Percentiles rank a stretch among this genome's conserved stretches.
Conservation (phyloP, 1,284 basidiomycete species). For the Wallemia mellicola region DNA sequence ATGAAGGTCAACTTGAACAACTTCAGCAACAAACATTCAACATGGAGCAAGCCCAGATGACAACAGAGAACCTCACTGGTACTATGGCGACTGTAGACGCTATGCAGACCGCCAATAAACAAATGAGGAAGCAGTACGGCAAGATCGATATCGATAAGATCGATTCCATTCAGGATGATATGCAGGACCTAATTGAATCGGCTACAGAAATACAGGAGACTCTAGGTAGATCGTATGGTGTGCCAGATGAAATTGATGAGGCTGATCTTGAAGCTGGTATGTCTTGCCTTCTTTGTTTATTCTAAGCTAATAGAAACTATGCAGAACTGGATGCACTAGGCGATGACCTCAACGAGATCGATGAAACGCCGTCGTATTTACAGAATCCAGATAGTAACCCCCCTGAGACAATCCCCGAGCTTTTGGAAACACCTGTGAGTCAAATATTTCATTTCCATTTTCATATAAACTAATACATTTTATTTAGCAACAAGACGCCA, state of each 20-base stretch:
- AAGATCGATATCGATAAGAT: conserved; percentile 97
- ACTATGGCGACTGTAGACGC: conserved; percentile 99
- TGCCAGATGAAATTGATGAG: conserved; percentile 94
- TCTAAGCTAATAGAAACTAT: conserved; percentile 3
- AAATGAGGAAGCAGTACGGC: conserved; percentile 86
- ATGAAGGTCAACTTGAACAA: conserved; percentile 71
- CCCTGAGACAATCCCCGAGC: conserved; percentile 40
- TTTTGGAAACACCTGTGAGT: conserved; percentile 41
- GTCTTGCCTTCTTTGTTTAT: conserved; percentile 9
- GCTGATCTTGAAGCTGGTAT: conserved; percentile 80
- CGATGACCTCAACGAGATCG: conserved; percentile 43
- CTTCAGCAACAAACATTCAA: conserved; percentile 90
- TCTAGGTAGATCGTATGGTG: conserved; percentile 70
- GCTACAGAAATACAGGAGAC: conserved; percentile 94
- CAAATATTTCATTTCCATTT: background rate
- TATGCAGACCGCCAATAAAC: conserved; percentile 92
- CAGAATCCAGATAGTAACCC: conserved; percentile 30
- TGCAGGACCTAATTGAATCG: conserved; percentile 91
- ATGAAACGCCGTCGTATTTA: conserved; percentile 59
- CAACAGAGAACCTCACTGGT: conserved; percentile 88
- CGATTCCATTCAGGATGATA: conserved; percentile 87
- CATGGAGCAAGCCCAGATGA: conserved; percentile 87
- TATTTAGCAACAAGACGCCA: background rate
- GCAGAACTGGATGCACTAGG: conserved; percentile 65
- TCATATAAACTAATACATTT: background rate